A percentile compares a stretch with the other conserved stretches of the same genome.
These are phyloP conservation scores for Circinella umbellata DNA, from an alignment of 371 early-diverging fungal species.

Conservation along the genomic window DNA sequence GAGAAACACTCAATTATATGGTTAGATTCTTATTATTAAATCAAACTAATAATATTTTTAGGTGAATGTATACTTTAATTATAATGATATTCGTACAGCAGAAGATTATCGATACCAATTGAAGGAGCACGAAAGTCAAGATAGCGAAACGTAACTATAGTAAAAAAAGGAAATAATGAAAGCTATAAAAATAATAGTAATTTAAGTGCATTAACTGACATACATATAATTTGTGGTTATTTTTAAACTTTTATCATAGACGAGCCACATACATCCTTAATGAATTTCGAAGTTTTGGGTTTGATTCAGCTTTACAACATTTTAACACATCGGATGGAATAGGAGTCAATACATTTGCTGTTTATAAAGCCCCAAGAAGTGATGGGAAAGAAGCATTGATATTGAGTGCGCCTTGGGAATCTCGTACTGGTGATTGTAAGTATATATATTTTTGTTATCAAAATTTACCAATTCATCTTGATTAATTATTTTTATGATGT, in stretches of 20 bases:
- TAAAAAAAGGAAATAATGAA: not conserved
- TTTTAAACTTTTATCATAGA: constrained; percentile 21
- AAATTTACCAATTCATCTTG: too few species aligned
- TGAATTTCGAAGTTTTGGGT: constrained; percentile 60
- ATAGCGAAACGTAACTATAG: constrained; percentile 31
- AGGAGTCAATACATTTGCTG: constrained; percentile 86
- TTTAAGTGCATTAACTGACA: not conserved
- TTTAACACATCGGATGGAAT: constrained; percentile 37
- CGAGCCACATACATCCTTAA: constrained; percentile 56
- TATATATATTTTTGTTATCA: not conserved
- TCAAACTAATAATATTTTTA: constrained; percentile 24
- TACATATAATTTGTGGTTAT: too few species aligned
- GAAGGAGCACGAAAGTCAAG: constrained; percentile 22
- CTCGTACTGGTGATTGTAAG: constrained; percentile 57
- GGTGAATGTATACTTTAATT: constrained; percentile 60
- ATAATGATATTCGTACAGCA: constrained; percentile 54
- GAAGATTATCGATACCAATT: constrained; percentile 51
- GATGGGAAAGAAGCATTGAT: constrained; percentile 93
- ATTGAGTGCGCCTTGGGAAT: constrained; percentile 79
- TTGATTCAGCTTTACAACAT: constrained; percentile 62
- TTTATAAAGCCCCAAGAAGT: constrained; percentile 83
- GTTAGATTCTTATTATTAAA: not conserved
- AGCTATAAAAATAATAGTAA: too few species aligned
- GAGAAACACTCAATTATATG: too few species aligned
- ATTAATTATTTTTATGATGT: not conserved